Conservation (phyloP, 1,284 basidiomycete species). For the Cutaneotrichosporon curvatum region DNA sequence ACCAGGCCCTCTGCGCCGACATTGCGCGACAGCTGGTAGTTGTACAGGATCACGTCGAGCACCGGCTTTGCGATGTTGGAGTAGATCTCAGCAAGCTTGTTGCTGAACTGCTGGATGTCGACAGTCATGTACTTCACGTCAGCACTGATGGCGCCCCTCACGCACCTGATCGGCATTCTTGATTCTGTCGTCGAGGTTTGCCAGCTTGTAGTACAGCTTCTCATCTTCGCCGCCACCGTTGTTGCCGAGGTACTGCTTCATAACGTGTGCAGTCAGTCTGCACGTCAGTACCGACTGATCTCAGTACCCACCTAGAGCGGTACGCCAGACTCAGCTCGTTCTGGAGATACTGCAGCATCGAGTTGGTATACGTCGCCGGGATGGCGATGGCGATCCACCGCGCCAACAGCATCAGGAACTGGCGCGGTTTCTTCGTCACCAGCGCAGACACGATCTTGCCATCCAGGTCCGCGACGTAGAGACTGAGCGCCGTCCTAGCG, state of each 20-base stretch:
- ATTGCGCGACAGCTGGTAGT: constrained; percentile 87
- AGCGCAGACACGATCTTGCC: constrained; percentile 89
- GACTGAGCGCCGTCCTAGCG: constrained; percentile 77
- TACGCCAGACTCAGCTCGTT: constrained; percentile 90
- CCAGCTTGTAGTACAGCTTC: constrained; percentile 85
- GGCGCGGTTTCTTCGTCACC: constrained; percentile 73
- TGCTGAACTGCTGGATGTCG: constrained; percentile 89
- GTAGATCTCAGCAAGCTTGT: constrained; percentile 87
- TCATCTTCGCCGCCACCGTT: constrained; percentile 20
- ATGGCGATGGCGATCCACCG: constrained; percentile 91
- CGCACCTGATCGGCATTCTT: constrained; percentile 87
- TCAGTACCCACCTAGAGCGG: constrained; percentile 57
- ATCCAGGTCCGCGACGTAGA: constrained; percentile 93
- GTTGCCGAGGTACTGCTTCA: constrained; percentile 66
- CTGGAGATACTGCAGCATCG: constrained; percentile 90
- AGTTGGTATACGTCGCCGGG: constrained; percentile 93
- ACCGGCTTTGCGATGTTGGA: constrained; percentile 88
- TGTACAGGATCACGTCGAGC: constrained; percentile 83
- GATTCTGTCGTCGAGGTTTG: constrained; percentile 86
- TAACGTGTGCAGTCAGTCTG: constrained; percentile 4
- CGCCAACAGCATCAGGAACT: constrained; percentile 78
- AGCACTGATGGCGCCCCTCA: background rate
- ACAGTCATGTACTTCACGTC: constrained; percentile 67
- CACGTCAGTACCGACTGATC: background rate
- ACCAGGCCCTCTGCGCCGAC: constrained; percentile 91